phyloP scores from a whole-genome alignment of 805 yeast genomes.

The Kuraishia capsulata region DNA sequence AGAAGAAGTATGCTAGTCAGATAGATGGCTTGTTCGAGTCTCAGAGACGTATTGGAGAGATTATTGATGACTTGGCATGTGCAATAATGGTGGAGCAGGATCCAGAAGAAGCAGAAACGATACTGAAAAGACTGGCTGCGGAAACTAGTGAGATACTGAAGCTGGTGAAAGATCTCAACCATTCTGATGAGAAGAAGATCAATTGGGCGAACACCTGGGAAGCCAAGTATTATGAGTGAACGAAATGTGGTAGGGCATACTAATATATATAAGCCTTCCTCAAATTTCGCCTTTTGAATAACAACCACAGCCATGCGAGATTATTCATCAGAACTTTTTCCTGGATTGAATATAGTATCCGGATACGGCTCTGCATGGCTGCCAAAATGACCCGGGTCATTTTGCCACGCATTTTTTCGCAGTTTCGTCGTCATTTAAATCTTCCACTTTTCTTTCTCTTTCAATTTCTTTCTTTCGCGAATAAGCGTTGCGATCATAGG shows the following conservation, averaged over 20 bases:
- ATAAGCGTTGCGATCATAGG: too few species aligned
- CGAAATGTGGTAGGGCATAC: background rate
- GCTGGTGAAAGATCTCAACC: constrained; percentile 37
- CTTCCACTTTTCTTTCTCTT: too few species aligned
- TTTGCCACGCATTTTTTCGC: too few species aligned
- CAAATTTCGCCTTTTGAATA: too few species aligned
- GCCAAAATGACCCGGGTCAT: too few species aligned
- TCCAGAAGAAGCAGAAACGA: constrained; percentile 26
- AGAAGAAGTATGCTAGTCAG: constrained; percentile 23
- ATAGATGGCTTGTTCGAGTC: constrained; percentile 37
- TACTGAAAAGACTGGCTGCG: constrained; percentile 9
- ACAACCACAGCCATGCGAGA: too few species aligned
- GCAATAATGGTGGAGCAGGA: constrained; percentile 38
- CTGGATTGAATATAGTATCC: too few species aligned
- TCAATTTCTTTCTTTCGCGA: too few species aligned
- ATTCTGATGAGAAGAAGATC: constrained; percentile 39
- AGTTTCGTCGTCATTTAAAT: too few species aligned
- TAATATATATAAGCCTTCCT: background rate
- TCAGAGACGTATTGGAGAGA: constrained; percentile 32
- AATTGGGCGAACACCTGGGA: constrained; percentile 53
- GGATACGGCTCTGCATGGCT: too few species aligned
- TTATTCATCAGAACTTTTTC: too few species aligned
- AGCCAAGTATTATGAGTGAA: constrained; percentile 26
- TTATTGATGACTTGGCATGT: constrained; percentile 51
- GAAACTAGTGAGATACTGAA: constrained; percentile 20